phyloP scores from a whole-genome alignment of 768 basidiomycete species.

The Pleurotus eryngii region DNA sequence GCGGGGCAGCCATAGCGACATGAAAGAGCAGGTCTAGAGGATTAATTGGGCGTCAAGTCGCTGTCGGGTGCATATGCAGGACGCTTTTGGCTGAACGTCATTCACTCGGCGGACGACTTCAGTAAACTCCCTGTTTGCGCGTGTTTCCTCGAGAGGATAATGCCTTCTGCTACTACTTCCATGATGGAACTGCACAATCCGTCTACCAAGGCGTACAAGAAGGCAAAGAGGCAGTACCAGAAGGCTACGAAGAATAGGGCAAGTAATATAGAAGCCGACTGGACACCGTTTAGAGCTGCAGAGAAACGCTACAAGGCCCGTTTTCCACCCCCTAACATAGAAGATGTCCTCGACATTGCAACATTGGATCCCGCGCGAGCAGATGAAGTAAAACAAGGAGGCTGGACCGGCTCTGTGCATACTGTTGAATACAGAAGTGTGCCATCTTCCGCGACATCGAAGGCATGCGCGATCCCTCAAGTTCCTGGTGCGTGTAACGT shows the following conservation, averaged over 20 bases:
- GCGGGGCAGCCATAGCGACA: conserved; percentile 80
- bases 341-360: conserved; percentile 64
- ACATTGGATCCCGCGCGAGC: conserved; percentile 35
- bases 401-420: conserved; percentile 45
- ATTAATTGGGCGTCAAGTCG: conserved; percentile 7
- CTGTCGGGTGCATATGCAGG: not conserved
- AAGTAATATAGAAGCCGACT: conserved; percentile 42
- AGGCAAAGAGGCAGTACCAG: conserved; percentile 51
- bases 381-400: conserved; percentile 40
- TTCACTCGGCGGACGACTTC: too few species aligned
- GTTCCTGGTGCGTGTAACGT: conserved; percentile 48
- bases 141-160: conserved; percentile 22
- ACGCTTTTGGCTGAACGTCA: too few species aligned
- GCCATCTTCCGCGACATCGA: conserved; percentile 19
- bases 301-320: conserved; percentile 81
- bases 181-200: conserved; percentile 38
- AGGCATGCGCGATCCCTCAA: conserved; percentile 45
- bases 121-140: conserved; percentile 23
- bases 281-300: conserved; percentile 73
- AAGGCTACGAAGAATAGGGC: conserved; percentile 59
- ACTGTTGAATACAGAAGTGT: conserved; percentile 32
- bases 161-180: conserved; percentile 19
- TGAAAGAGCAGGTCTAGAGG: conserved; percentile 21
- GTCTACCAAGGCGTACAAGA: conserved; percentile 52
- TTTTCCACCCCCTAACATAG: conserved; percentile 76